Conservation (phyloP, 768 basidiomycete genomes). For the Amanita thiersii region DNA sequence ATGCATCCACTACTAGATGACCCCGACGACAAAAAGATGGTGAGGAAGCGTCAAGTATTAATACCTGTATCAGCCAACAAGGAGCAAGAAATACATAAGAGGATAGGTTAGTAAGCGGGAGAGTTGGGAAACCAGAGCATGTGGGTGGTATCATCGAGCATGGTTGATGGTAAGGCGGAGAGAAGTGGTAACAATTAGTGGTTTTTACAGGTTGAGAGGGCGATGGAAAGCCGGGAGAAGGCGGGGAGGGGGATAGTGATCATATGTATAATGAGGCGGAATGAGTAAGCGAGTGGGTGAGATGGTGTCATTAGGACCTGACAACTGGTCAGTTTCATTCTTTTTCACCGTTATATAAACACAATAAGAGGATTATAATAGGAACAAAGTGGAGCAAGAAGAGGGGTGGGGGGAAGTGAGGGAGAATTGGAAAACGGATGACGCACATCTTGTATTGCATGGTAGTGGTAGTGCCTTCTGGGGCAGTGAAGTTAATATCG, state of each 20-base stretch:
- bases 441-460: conserved; percentile 88
- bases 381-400: conserved; percentile 10
- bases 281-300: conserved; percentile 7
- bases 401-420: conserved; percentile 7
- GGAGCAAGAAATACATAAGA: too few relatives aligned
- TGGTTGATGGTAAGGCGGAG: too few relatives aligned
- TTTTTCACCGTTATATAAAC: conserved; percentile 12
- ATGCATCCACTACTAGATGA: too few relatives aligned
- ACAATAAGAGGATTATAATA: conserved; percentile 10
- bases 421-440: conserved; percentile 20
- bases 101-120: too few relatives aligned
- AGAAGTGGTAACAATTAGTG: too few relatives aligned
- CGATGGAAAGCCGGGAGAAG: too few relatives aligned
- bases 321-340: conserved; percentile 56
- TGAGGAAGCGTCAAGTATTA: too few relatives aligned
- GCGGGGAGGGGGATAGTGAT: neutral
- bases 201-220: too few relatives aligned
- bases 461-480: conserved; percentile 8
- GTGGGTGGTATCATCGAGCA: too few relatives aligned
- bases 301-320: conserved; percentile 54
- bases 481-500: conserved; percentile 53
- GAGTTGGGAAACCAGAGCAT: too few relatives aligned
- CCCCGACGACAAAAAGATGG: too few relatives aligned
- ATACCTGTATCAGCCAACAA: too few relatives aligned
- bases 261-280: conserved; percentile 10